These are phyloP conservation scores for Inga leiocalycina DNA, from an alignment of 306 rosid genomes.

Conservation along the genomic window DNA sequence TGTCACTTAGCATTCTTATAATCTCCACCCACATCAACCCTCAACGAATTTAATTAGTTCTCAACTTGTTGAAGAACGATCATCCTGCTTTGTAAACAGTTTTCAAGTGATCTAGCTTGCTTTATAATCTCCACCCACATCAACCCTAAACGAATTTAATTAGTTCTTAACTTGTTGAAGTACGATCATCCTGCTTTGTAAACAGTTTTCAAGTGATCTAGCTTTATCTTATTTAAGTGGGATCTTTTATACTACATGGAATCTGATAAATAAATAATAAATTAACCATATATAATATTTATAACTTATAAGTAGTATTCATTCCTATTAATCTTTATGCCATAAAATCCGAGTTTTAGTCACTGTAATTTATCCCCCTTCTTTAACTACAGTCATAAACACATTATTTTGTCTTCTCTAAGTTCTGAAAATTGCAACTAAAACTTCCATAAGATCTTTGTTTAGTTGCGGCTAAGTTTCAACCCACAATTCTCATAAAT, in stretches of 20 bases:
- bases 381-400: too few relatives aligned
- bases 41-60: neutral
- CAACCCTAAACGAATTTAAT: neutral
- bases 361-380: too few relatives aligned
- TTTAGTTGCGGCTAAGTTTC: too few relatives aligned
- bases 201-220: neutral
- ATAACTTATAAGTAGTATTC: neutral
- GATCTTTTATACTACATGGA: neutral
- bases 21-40: neutral
- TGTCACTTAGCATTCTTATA: neutral
- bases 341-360: too few relatives aligned
- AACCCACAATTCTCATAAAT: too few relatives aligned
- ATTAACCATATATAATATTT: too few relatives aligned
- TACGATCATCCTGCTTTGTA: neutral
- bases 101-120: neutral
- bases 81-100: neutral
- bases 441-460: neutral
- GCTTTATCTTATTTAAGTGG: neutral
- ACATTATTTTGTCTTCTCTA: neutral
- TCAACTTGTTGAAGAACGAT: neutral
- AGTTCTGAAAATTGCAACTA: neutral
- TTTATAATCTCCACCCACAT: neutral
- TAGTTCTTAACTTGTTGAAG: neutral
- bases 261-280: neutral
- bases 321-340: too few relatives aligned